Percentiles rank a stretch among this genome's conserved stretches.
Evolutionary conservation across 108 stramenopile genomes (phyloP).

Genomic region (Licmophora abbreviata): DNA sequence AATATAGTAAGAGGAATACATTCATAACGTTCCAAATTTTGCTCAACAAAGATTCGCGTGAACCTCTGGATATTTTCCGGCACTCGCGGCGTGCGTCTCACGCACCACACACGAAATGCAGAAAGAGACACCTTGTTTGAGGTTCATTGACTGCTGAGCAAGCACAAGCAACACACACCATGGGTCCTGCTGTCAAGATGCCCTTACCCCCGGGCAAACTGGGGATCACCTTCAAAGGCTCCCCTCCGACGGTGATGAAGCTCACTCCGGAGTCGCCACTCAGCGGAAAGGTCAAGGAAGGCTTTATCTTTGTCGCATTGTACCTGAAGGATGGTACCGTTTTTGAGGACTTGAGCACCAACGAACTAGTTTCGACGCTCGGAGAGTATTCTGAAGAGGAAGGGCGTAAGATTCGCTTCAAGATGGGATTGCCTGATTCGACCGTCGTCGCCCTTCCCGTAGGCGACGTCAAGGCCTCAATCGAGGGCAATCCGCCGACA

Average conservation of each 20-base stretch:
- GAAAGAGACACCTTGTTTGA: not conserved
- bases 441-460: not conserved
- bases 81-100: too few species aligned
- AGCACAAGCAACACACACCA: too few species aligned
- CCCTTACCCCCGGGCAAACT: conserved; percentile 1
- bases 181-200: not conserved
- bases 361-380: not conserved
- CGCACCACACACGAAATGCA: not conserved
- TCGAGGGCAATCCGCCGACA: conserved; percentile 1
- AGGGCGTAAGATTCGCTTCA: not conserved
- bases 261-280: not conserved
- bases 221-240: conserved; percentile 3
- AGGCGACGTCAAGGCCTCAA: not conserved
- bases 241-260: not conserved
- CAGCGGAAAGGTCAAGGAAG: not conserved
- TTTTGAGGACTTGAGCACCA: not conserved
- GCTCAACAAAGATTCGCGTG: too few species aligned
- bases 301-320: not conserved
- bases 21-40: too few species aligned
- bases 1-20: too few species aligned
- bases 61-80: too few species aligned
- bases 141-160: not conserved
- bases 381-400: conserved; percentile 1
- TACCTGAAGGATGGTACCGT: not conserved
- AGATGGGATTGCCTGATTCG: conserved; percentile 1